Conservation (phyloP, 768 basidiomycete species). For the Russula foetens region DNA sequence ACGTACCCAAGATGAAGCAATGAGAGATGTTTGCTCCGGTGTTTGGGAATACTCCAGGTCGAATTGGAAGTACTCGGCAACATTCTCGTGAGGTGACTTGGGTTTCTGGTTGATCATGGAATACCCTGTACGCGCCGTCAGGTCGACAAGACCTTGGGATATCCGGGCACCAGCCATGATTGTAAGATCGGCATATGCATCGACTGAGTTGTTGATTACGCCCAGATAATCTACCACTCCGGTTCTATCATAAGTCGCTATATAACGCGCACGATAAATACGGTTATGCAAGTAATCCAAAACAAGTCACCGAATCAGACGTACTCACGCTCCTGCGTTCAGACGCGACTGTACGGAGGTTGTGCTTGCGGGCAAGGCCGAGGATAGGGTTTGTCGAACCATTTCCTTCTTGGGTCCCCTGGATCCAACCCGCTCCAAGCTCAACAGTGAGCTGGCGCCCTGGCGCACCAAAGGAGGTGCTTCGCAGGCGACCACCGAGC, state of each 20-base stretch:
- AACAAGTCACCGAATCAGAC: no score
- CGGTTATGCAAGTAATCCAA: no score
- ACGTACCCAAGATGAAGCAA: slow-evolving; percentile 46
- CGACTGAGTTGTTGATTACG: slow-evolving; percentile 32
- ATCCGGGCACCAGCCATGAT: slow-evolving; percentile 37
- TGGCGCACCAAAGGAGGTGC: slow-evolving; percentile 32
- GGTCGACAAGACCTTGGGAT: slow-evolving; percentile 35
- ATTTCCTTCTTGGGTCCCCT: slow-evolving; percentile 35
- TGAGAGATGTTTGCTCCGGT: slow-evolving; percentile 47
- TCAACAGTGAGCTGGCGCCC: slow-evolving; percentile 38
- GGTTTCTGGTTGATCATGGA: slow-evolving; percentile 39
- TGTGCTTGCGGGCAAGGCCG: slow-evolving; percentile 42
- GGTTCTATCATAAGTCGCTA: slow-evolving; percentile 44
- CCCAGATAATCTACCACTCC: slow-evolving; percentile 41
- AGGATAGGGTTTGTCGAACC: slow-evolving; percentile 51
- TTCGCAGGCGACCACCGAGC: slow-evolving; percentile 50
- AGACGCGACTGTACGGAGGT: slow-evolving; percentile 33
- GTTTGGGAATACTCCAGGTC: slow-evolving; percentile 45
- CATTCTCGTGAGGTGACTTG: slow-evolving; percentile 36
- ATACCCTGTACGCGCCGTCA: slow-evolving; percentile 43
- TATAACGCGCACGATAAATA: no score
- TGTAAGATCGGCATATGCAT: slow-evolving; percentile 33
- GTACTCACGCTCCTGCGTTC: slow-evolving; percentile 23
- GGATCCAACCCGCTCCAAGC: slow-evolving; percentile 31
- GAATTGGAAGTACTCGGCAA: slow-evolving; percentile 49